Evolutionary conservation across 768 basidiomycete genomes (phyloP).

Genomic region (Lentinula edodes): DNA sequence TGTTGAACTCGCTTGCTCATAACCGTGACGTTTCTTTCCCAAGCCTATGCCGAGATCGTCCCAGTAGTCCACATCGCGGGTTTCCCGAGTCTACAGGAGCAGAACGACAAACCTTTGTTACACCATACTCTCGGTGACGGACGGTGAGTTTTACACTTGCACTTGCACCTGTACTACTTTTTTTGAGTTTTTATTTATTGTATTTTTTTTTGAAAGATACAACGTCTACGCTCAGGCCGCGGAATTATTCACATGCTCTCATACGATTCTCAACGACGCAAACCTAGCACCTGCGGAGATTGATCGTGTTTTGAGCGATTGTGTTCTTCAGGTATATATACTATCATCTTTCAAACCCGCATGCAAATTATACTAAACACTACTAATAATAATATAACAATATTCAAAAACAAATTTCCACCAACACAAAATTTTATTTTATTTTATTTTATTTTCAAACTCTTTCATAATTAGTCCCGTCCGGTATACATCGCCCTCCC

Average conservation of each 20-base stretch:
- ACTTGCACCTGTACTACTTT: too few relatives aligned
- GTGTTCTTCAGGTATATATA: slow-evolving; percentile 46
- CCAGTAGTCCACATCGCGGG: slow-evolving; percentile 88
- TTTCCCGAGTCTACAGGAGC: slow-evolving; percentile 67
- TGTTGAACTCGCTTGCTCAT: too few relatives aligned
- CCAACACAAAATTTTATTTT: too few relatives aligned
- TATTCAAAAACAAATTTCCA: too few relatives aligned
- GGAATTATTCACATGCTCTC: slow-evolving; percentile 65
- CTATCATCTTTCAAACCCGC: neutral
- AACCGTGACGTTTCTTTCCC: neutral
- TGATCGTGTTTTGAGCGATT: slow-evolving; percentile 71
- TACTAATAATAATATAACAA: too few relatives aligned
- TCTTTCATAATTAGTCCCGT: slow-evolving; percentile 44
- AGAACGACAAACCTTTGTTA: slow-evolving; percentile 65
- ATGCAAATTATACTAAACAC: too few relatives aligned
- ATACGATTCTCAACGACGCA: slow-evolving; percentile 53
- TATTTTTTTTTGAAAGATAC: slow-evolving; percentile 37
- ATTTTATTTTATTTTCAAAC: too few relatives aligned
- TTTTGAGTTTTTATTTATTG: too few relatives aligned
- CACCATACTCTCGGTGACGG: slow-evolving; percentile 90
- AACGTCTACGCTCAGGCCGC: slow-evolving; percentile 76
- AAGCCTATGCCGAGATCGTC: slow-evolving; percentile 82
- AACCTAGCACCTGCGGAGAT: slow-evolving; percentile 61
- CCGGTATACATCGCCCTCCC: slow-evolving; percentile 87
- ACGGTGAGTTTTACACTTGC: slow-evolving; percentile 29